Conservation (phyloP, 768 basidiomycete genomes). For the Thelephora aurantiotincta region DNA sequence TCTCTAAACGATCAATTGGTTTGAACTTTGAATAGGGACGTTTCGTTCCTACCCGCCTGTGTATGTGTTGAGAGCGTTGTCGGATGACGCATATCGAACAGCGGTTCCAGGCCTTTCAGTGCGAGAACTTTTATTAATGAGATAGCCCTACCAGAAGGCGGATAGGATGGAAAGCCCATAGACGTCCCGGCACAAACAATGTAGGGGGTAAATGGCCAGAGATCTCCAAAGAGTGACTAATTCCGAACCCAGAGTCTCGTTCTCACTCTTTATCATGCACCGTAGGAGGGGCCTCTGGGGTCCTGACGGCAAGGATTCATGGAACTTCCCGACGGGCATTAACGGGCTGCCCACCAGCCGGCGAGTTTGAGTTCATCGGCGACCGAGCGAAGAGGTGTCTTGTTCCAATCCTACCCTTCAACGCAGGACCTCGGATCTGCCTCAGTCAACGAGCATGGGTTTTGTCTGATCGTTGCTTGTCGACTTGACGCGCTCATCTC, state of each 20-base stretch:
- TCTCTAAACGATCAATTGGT: neutral
- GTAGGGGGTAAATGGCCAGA: neutral
- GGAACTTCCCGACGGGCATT: neutral
- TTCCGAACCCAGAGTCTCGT: neutral
- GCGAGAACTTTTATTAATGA: slow-evolving; percentile 13
- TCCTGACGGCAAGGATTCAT: slow-evolving; percentile 28
- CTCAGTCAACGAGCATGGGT: slow-evolving; percentile 34
- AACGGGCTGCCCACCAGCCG: slow-evolving; percentile 9
- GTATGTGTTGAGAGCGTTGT: slow-evolving; percentile 6
- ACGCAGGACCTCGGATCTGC: slow-evolving; percentile 53
- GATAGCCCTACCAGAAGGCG: slow-evolving; percentile 10
- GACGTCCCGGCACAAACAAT: slow-evolving; percentile 13
- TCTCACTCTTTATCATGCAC: slow-evolving; percentile 35
- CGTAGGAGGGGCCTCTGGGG: slow-evolving; percentile 53
- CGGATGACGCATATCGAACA: neutral
- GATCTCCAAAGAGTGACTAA: too few species aligned
- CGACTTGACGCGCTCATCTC: neutral
- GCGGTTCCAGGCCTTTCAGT: slow-evolving; percentile 18
- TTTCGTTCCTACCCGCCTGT: slow-evolving; percentile 23
- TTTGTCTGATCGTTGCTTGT: neutral
- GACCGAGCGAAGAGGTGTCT: slow-evolving; percentile 38
- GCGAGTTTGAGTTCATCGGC: slow-evolving; percentile 49
- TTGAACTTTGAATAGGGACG: slow-evolving; percentile 19
- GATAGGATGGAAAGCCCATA: slow-evolving; percentile 13
- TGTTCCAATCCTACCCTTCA: slow-evolving; percentile 46